phyloP scores from a whole-genome alignment of 768 basidiomycete species.

The Serendipita sp. region DNA sequence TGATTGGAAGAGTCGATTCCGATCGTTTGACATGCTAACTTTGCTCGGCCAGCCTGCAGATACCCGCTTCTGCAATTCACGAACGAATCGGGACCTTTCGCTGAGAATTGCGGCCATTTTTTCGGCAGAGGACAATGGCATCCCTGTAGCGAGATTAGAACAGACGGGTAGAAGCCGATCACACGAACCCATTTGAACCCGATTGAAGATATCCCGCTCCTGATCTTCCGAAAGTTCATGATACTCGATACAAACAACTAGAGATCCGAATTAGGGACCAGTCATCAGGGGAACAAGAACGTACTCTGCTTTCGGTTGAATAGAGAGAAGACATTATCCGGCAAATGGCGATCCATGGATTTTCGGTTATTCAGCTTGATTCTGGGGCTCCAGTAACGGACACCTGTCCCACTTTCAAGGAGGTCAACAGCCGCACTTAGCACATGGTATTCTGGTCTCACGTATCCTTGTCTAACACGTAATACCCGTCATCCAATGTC shows the following conservation, averaged over 20 bases:
- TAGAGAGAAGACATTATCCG: neutral
- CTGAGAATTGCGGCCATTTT: conserved; percentile 51
- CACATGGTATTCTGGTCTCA: conserved; percentile 17
- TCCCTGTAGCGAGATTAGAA: neutral
- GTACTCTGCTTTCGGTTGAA: conserved; percentile 47
- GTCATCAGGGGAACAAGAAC: neutral
- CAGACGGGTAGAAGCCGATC: conserved; percentile 9
- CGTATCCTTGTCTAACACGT: conserved; percentile 28
- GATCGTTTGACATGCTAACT: conserved; percentile 35
- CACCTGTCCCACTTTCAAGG: conserved; percentile 41
- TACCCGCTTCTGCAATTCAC: conserved; percentile 33
- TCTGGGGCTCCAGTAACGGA: conserved; percentile 19
- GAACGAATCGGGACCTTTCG: conserved; percentile 40
- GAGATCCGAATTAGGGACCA: neutral
- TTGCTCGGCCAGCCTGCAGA: conserved; percentile 20
- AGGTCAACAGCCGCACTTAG: neutral
- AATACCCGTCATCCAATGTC: neutral
- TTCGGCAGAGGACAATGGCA: conserved; percentile 23
- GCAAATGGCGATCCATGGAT: neutral
- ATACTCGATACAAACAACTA: conserved; percentile 63
- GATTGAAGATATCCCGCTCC: conserved; percentile 51
- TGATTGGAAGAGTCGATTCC: conserved; percentile 42
- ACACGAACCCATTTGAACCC: conserved; percentile 22
- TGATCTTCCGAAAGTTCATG: conserved; percentile 36
- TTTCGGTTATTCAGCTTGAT: neutral